Evolutionary conservation across 2,329 filamentous ascomycete genomes (phyloP).

Genomic region (Blastomyces emzantsi): DNA sequence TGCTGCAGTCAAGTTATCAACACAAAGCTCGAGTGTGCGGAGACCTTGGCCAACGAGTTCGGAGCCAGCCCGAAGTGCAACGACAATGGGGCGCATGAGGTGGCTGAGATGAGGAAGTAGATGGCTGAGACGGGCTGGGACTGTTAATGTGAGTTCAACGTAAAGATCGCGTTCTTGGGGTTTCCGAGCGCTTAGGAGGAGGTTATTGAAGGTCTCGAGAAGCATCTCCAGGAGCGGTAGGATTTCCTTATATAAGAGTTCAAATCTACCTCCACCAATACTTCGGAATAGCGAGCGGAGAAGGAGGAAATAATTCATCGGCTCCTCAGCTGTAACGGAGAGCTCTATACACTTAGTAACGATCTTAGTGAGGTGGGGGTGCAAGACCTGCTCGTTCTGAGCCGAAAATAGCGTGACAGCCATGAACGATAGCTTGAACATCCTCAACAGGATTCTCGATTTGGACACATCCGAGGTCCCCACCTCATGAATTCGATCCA

Average conservation of each 20-base stretch:
- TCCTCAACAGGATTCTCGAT: slow-evolving; percentile 79
- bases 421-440: slow-evolving; percentile 99
- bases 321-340: slow-evolving; percentile 90
- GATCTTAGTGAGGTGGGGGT: slow-evolving; percentile 94
- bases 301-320: slow-evolving; percentile 97
- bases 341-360: slow-evolving; percentile 96
- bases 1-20: slow-evolving; percentile 95
- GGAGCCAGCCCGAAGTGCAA: slow-evolving; percentile 80
- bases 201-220: slow-evolving; percentile 90
- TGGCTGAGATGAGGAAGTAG: slow-evolving; percentile 91
- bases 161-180: slow-evolving; percentile 89
- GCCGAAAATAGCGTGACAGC: slow-evolving; percentile 90
- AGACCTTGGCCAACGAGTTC: slow-evolving; percentile 93
- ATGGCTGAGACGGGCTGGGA: slow-evolving; percentile 88
- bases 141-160: slow-evolving; percentile 91
- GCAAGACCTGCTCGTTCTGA: slow-evolving; percentile 89
- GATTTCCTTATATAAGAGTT: slow-evolving; percentile 97
- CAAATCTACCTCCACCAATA: slow-evolving; percentile 94
- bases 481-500: slow-evolving; percentile 93
- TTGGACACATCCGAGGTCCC: slow-evolving; percentile 86
- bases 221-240: slow-evolving; percentile 94
- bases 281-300: slow-evolving; percentile 88
- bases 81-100: slow-evolving; percentile 94
- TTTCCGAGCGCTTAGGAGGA: slow-evolving; percentile 82
- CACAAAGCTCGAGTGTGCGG: slow-evolving; percentile 87